Conservation (phyloP, 106 monocot genomes). For the Ottelia alismoides region DNA sequence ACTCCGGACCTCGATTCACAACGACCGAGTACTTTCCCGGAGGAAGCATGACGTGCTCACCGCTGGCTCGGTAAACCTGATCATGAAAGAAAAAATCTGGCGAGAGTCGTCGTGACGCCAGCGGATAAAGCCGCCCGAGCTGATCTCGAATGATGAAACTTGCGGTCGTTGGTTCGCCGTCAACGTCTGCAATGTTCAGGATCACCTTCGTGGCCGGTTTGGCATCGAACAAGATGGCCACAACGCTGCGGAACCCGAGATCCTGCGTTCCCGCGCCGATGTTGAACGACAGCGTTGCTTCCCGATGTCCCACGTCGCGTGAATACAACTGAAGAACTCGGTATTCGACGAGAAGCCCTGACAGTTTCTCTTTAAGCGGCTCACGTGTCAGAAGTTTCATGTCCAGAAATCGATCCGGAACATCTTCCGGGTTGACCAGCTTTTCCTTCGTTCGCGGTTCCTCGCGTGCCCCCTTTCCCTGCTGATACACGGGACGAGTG, state of each 20-base stretch:
- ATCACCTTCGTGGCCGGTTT: background rate
- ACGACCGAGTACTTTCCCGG: too few species aligned
- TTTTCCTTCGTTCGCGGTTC: background rate
- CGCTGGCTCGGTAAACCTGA: too few species aligned
- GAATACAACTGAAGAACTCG: background rate
- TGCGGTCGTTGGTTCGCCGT: background rate
- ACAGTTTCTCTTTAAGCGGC: background rate
- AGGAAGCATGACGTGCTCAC: too few species aligned
- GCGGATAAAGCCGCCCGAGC: too few species aligned
- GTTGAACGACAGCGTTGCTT: background rate
- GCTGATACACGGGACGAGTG: background rate
- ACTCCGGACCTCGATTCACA: too few species aligned
- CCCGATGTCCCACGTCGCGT: background rate
- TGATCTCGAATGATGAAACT: too few species aligned
- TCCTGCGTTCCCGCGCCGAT: background rate
- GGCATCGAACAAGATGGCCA: background rate
- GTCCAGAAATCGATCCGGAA: background rate
- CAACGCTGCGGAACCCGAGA: background rate
- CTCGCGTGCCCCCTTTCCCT: background rate
- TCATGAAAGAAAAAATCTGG: too few species aligned
- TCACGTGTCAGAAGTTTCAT: background rate
- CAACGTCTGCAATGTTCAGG: background rate
- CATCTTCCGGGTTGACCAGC: background rate
- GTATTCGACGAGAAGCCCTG: background rate
- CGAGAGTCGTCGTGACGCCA: too few species aligned